A percentile compares a stretch with the other conserved stretches of the same genome.
Evolutionary conservation across 148 eudicot species (phyloP).

Genomic region (Spergularia bocconei): DNA sequence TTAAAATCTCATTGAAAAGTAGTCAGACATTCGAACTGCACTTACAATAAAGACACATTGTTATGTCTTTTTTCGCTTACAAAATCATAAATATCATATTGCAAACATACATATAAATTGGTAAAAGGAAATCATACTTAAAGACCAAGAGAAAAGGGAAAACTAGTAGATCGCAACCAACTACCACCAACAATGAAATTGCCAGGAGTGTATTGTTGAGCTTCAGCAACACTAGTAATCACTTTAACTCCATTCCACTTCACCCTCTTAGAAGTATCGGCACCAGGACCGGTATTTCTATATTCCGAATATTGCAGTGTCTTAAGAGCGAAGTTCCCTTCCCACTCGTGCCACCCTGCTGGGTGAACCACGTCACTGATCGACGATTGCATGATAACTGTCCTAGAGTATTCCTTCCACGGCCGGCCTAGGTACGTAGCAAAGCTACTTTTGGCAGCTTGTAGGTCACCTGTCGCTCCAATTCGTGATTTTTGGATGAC

Average conservation of each 20-base stretch:
- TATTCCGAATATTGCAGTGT: constrained; percentile 30
- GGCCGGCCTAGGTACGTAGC: constrained; percentile 29
- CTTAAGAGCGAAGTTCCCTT: constrained; percentile 23
- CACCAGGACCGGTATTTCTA: constrained; percentile 25
- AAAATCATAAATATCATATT: no score
- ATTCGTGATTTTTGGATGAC: constrained; percentile 35
- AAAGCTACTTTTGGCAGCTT: constrained; percentile 15
- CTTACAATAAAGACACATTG: no score
- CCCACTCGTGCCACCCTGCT: constrained; percentile 34
- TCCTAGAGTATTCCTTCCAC: constrained; percentile 34
- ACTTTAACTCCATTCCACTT: constrained; percentile 28
- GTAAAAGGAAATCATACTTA: neutral
- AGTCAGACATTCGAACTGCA: no score
- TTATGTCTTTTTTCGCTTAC: no score
- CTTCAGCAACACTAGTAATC: constrained; percentile 6
- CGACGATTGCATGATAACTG: constrained; percentile 22
- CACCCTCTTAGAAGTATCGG: constrained; percentile 22
- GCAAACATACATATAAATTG: no score
- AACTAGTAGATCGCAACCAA: constrained; percentile 30
- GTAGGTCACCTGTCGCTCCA: constrained; percentile 21
- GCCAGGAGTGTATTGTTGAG: constrained; percentile 21
- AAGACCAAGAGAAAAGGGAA: constrained; percentile 26
- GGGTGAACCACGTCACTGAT: constrained; percentile 28
- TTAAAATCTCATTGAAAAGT: no score
- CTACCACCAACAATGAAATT: constrained; percentile 28